phyloP scores from a whole-genome alignment of 257 asterid genomes.

The Cordia subcordata region DNA sequence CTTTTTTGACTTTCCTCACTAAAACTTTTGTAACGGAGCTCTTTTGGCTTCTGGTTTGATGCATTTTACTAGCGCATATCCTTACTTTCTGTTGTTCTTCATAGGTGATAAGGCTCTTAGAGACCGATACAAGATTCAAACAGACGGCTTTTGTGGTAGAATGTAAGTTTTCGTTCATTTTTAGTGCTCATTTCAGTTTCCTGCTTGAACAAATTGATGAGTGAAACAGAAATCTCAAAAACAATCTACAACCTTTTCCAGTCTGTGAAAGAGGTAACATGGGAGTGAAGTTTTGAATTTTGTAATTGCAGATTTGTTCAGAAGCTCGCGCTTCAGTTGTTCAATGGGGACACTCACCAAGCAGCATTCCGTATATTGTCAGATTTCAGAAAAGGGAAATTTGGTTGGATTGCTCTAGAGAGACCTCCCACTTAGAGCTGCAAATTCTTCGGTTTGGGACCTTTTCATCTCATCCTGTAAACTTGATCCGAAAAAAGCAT shows the following conservation, averaged over 20 bases:
- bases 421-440: constrained; percentile 55
- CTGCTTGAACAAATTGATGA: neutral
- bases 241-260: neutral
- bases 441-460: neutral
- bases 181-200: constrained; percentile 1
- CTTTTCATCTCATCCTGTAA: too few relatives aligned
- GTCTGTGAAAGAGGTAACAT: neutral
- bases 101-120: constrained; percentile 60
- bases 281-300: neutral
- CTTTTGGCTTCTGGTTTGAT: too few relatives aligned
- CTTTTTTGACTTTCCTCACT: too few relatives aligned
- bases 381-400: constrained; percentile 86
- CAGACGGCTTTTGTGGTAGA: constrained; percentile 58
- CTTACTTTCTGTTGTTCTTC: constrained; percentile 14
- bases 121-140: constrained; percentile 70
- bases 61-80: neutral
- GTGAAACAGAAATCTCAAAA: neutral
- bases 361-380: constrained; percentile 81
- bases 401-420: constrained; percentile 82
- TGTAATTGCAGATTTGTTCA: constrained; percentile 61
- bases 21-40: too few relatives aligned
- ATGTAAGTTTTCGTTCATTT: constrained; percentile 40
- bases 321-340: constrained; percentile 65
- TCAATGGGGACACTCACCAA: constrained; percentile 85
- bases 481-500: neutral